These are phyloP conservation scores for Silene noctiflora DNA, from an alignment of 179 eudicot genomes.

Conservation along the genomic window DNA sequence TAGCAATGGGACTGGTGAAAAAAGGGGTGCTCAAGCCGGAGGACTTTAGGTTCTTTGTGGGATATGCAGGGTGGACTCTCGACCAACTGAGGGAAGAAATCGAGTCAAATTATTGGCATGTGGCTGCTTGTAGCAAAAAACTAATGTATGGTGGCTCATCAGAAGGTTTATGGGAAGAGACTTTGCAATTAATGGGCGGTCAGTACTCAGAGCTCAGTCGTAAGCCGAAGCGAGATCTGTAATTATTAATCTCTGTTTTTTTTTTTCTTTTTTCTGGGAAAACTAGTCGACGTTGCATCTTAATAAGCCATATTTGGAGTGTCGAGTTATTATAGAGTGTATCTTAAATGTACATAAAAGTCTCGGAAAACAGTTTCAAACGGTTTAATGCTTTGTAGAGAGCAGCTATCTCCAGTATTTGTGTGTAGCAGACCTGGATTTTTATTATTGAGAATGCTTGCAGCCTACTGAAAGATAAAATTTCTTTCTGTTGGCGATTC, in stretches of 20 bases:
- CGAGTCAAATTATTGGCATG: slow-evolving; percentile 76
- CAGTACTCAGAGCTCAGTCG: slow-evolving; percentile 90
- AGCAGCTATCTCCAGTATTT: slow-evolving; percentile 18
- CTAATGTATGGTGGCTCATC: slow-evolving; percentile 52
- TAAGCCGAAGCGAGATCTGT: slow-evolving; percentile 81
- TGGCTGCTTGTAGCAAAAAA: slow-evolving; percentile 85
- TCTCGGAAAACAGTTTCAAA: slow-evolving; percentile 9
- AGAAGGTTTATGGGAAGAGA: slow-evolving; percentile 82
- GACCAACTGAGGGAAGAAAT: slow-evolving; percentile 87
- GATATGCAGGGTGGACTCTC: slow-evolving; percentile 94
- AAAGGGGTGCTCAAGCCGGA: slow-evolving; percentile 72
- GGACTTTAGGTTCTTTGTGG: slow-evolving; percentile 86
- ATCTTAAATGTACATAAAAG: slow-evolving; percentile 33
- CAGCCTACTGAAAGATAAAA: slow-evolving; percentile 1
- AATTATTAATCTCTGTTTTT: slow-evolving; percentile 1
- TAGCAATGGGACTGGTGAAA: slow-evolving; percentile 67
- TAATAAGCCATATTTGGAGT: slow-evolving; percentile 16
- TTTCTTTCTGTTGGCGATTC: neutral
- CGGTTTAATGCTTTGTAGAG: slow-evolving; percentile 19
- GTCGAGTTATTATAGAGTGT: slow-evolving; percentile 9
- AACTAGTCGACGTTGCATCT: neutral
- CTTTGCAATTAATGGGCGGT: slow-evolving; percentile 95
- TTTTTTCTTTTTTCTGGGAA: neutral
- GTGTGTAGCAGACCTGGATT: slow-evolving; percentile 24
- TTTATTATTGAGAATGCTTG: slow-evolving; percentile 8